phyloP scores from a whole-genome alignment of 2,329 filamentous ascomycete species.

The Alternaria sp. region DNA sequence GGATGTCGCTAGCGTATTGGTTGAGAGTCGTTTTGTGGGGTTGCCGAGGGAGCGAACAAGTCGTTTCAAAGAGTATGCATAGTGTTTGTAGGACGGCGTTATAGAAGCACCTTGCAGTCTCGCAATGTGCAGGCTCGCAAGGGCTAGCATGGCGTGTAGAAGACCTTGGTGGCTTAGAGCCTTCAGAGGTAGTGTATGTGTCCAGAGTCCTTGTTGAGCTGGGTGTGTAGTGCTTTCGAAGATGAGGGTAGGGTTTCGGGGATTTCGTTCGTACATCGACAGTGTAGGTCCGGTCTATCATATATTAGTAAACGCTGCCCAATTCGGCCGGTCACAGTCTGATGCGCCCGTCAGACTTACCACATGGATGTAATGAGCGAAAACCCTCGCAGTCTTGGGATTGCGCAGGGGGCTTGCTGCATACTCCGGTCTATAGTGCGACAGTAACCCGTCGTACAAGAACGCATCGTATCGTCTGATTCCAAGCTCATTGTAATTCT shows the following conservation, averaged over 20 bases:
- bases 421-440: constrained; percentile 55
- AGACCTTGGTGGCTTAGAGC: constrained; percentile 85
- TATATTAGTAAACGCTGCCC: constrained; percentile 9
- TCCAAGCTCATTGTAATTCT: constrained; percentile 44
- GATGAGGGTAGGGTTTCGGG: constrained; percentile 72
- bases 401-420: constrained; percentile 74
- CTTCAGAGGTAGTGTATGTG: constrained; percentile 78
- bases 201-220: constrained; percentile 59
- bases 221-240: constrained; percentile 57
- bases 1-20: constrained; percentile 86
- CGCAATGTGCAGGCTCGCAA: constrained; percentile 87
- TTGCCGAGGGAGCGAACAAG: constrained; percentile 78
- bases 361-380: constrained; percentile 89
- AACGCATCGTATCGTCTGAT: constrained; percentile 55
- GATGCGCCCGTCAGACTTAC: constrained; percentile 15
- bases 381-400: constrained; percentile 78
- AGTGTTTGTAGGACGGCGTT: constrained; percentile 88
- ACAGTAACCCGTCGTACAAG: constrained; percentile 55
- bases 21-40: constrained; percentile 72
- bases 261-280: constrained; percentile 85
- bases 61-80: constrained; percentile 81
- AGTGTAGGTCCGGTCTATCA: constrained; percentile 76
- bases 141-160: constrained; percentile 86
- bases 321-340: not conserved
- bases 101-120: constrained; percentile 76